phyloP scores from a whole-genome alignment of 2,329 filamentous ascomycete species.

The Fusarium verrucosum region DNA sequence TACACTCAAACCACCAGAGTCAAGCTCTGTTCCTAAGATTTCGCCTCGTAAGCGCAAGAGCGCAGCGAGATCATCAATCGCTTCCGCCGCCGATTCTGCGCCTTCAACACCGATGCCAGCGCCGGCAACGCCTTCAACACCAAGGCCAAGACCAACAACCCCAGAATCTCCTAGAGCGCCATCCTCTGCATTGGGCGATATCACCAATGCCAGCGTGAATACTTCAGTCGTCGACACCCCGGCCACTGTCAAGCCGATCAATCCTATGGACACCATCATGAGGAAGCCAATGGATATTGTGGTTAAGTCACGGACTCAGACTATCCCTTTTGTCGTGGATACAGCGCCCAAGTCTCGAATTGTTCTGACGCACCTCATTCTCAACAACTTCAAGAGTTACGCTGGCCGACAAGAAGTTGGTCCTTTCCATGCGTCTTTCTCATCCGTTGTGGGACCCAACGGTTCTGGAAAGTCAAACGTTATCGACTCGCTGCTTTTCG shows the following conservation, averaged over 20 bases:
- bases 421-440: slow-evolving; percentile 96
- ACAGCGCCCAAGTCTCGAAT: slow-evolving; percentile 83
- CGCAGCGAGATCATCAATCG: slow-evolving; percentile 53
- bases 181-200: slow-evolving; percentile 73
- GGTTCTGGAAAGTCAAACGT: slow-evolving; percentile 99
- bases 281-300: slow-evolving; percentile 96
- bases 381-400: slow-evolving; percentile 99
- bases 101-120: slow-evolving; percentile 59
- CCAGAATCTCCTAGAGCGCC: slow-evolving; percentile 63
- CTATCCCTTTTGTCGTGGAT: slow-evolving; percentile 75
- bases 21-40: slow-evolving; percentile 45
- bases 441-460: slow-evolving; percentile 96
- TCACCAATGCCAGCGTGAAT: slow-evolving; percentile 74
- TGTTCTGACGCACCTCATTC: slow-evolving; percentile 89
- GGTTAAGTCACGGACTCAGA: slow-evolving; percentile 80
- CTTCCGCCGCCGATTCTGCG: slow-evolving; percentile 51
- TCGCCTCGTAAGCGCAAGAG: slow-evolving; percentile 76
- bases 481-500: slow-evolving; percentile 96
- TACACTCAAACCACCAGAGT: slow-evolving; percentile 47
- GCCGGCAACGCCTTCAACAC: too few relatives aligned
- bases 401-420: slow-evolving; percentile 94
- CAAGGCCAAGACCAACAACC: slow-evolving; percentile 60
- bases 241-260: slow-evolving; percentile 72
- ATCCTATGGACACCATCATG: slow-evolving; percentile 78
- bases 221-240: slow-evolving; percentile 40